These are phyloP conservation scores for Magnolia changhungtana DNA, from an alignment of 164 flowering plant species.

Conservation along the genomic window DNA sequence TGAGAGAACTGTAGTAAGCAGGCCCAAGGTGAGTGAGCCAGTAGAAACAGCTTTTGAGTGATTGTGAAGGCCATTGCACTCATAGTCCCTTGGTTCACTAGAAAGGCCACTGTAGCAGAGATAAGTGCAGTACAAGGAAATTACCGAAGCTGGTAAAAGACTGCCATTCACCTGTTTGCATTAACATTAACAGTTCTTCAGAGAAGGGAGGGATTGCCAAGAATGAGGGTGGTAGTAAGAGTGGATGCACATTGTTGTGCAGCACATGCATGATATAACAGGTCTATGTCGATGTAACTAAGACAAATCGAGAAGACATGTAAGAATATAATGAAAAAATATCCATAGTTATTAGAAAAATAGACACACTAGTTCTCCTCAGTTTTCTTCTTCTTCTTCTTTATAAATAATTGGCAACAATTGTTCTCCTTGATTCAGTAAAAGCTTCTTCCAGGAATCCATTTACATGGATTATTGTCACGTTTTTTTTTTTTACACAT, in stretches of 20 bases:
- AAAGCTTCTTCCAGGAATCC: no score
- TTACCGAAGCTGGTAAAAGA: slow-evolving; percentile 87
- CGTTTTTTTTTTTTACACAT: no score
- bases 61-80: slow-evolving; percentile 92
- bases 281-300: neutral
- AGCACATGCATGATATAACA: slow-evolving; percentile 3
- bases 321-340: no score
- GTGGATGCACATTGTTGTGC: neutral
- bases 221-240: neutral
- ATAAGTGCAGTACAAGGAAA: slow-evolving; percentile 87
- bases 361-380: no score
- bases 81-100: slow-evolving; percentile 95
- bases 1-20: slow-evolving; percentile 81
- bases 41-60: slow-evolving; percentile 88
- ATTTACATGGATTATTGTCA: no score
- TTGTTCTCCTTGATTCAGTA: no score
- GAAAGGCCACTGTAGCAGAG: slow-evolving; percentile 92
- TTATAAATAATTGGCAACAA: no score
- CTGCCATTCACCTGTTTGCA: slow-evolving; percentile 73
- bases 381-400: no score
- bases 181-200: slow-evolving; percentile 11
- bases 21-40: slow-evolving; percentile 76
- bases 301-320: neutral
- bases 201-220: neutral
- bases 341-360: no score